Percentiles rank a stretch among this genome's conserved stretches.
These are phyloP conservation scores for Penicillium macrosclerotiorum DNA, from an alignment of 495 filamentous ascomycete genomes.

Conservation along the genomic window DNA sequence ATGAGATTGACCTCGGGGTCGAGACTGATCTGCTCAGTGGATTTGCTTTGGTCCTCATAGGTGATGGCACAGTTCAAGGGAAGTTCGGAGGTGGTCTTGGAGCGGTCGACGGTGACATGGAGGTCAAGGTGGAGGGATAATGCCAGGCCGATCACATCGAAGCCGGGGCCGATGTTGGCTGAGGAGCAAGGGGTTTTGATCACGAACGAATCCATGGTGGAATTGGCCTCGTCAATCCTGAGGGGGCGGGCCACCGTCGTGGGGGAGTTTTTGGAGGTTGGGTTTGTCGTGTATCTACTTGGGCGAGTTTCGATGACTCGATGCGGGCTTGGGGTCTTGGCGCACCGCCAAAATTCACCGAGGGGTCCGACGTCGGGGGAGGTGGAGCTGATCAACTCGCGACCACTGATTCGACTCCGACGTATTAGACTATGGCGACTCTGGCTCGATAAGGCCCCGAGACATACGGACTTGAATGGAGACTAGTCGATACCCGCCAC, in stretches of 20 bases:
- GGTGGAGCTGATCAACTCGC: slow-evolving; percentile 12
- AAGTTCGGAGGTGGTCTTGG: slow-evolving; percentile 47
- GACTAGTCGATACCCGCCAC: too few relatives aligned
- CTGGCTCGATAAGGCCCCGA: slow-evolving; percentile 1
- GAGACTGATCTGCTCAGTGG: slow-evolving; percentile 68
- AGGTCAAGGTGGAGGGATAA: slow-evolving; percentile 88
- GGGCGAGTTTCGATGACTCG: slow-evolving; percentile 20
- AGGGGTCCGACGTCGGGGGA: slow-evolving; percentile 32
- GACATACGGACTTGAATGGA: too few relatives aligned
- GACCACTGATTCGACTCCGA: not conserved
- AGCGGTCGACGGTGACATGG: slow-evolving; percentile 64
- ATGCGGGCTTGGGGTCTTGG: slow-evolving; percentile 33
- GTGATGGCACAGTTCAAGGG: slow-evolving; percentile 85
- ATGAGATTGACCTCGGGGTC: slow-evolving; percentile 82
- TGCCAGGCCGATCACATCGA: slow-evolving; percentile 94
- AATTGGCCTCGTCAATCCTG: not conserved
- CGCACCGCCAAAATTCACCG: slow-evolving; percentile 19
- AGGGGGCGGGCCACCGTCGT: not conserved
- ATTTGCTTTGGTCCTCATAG: slow-evolving; percentile 81
- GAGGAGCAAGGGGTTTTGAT: slow-evolving; percentile 81
- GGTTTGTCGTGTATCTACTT: not conserved
- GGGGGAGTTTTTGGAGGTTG: too few relatives aligned
- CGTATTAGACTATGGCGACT: too few relatives aligned
- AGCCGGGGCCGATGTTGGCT: slow-evolving; percentile 94
- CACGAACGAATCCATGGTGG: slow-evolving; percentile 41